Conservation (phyloP, 2,329 filamentous ascomycete genomes). For the Tolypocladium album region DNA sequence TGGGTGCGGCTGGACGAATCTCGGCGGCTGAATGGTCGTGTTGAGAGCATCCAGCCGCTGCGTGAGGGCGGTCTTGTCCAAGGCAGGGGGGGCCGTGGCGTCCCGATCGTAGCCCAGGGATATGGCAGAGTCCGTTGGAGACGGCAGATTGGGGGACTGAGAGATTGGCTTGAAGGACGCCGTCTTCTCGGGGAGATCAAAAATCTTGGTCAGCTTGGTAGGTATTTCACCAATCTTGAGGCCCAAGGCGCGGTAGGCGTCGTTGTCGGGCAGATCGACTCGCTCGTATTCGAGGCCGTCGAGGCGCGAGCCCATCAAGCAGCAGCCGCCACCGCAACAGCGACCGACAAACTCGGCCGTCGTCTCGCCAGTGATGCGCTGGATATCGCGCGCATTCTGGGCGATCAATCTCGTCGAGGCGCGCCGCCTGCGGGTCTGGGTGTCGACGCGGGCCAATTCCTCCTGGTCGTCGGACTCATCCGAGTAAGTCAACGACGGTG, state of each 20-base stretch:
- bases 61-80: constrained; percentile 10
- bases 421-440: constrained; percentile 41
- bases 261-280: constrained; percentile 61
- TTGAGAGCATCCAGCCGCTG: constrained; percentile 28
- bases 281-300: constrained; percentile 39
- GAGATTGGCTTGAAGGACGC: constrained; percentile 56
- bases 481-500: constrained; percentile 53
- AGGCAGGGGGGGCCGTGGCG: constrained; percentile 21
- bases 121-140: constrained; percentile 39
- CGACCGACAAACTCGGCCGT: constrained; percentile 50
- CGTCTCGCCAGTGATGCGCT: constrained; percentile 53
- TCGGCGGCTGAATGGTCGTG: constrained; percentile 62
- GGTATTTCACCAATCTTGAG: constrained; percentile 69
- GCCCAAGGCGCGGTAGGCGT: constrained; percentile 69
- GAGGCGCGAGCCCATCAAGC: constrained; percentile 38
- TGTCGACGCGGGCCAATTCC: constrained; percentile 30
- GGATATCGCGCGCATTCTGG: constrained; percentile 50
- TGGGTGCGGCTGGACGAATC: constrained; percentile 87
- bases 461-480: constrained; percentile 51
- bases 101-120: constrained; percentile 27
- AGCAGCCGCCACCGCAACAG: constrained; percentile 56
- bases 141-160: constrained; percentile 18
- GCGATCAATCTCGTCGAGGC: constrained; percentile 60
- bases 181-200: constrained; percentile 64
- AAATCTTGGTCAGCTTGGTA: constrained; percentile 59